Evolutionary conservation across 2,329 filamentous ascomycete species (phyloP).

Genomic region (Phialophora chinensis): DNA sequence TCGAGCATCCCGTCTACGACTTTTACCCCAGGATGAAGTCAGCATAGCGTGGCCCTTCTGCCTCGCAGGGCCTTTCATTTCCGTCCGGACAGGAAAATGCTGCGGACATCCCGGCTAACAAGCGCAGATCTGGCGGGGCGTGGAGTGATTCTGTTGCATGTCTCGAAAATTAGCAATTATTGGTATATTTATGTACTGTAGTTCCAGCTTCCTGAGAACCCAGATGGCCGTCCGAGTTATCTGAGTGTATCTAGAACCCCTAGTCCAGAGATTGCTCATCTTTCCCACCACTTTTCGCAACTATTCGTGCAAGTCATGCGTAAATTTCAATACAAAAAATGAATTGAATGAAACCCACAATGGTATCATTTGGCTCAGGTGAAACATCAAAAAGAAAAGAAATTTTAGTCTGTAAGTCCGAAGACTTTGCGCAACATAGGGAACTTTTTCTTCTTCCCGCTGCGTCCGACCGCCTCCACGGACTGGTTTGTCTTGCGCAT

Average conservation of each 20-base stretch:
- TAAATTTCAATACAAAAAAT: constrained; percentile 6
- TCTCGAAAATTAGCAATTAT: constrained; percentile 17
- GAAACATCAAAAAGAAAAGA: not conserved
- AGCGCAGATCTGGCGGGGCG: not conserved
- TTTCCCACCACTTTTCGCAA: constrained; percentile 1
- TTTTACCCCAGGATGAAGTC: constrained; percentile 2
- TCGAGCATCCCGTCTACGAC: not conserved
- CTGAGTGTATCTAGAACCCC: constrained; percentile 12
- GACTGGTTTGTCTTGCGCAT: constrained; percentile 30
- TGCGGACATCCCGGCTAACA: not conserved
- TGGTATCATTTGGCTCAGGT: constrained; percentile 18
- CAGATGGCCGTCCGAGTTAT: not conserved
- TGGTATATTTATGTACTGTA: constrained; percentile 21
- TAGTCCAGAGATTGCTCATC: constrained; percentile 4
- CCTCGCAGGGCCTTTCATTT: not conserved
- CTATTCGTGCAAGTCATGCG: constrained; percentile 14
- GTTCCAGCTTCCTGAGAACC: constrained; percentile 5
- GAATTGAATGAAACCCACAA: constrained; percentile 13
- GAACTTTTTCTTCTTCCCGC: constrained; percentile 55
- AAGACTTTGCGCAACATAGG: constrained; percentile 53
- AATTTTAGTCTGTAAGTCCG: constrained; percentile 46
- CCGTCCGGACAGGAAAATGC: not conserved
- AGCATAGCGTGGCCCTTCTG: constrained; percentile 1
- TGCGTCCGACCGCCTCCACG: constrained; percentile 37
- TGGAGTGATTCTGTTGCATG: not conserved